phyloP scores from a whole-genome alignment of 2,329 filamentous ascomycete genomes.

The Bipolaris oryzae region DNA sequence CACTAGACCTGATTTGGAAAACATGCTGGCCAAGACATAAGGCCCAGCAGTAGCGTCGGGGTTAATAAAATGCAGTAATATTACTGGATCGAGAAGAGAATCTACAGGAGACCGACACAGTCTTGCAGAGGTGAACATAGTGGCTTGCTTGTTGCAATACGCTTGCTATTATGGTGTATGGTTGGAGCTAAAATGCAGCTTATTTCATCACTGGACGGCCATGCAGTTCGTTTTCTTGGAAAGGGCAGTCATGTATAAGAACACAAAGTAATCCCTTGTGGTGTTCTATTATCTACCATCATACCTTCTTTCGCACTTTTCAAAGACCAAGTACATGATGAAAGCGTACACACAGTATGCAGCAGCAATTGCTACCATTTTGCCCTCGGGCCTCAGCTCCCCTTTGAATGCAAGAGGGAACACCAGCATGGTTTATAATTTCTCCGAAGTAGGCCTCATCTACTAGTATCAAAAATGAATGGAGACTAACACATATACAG shows the following conservation, averaged over 20 bases:
- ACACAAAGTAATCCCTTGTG: not conserved
- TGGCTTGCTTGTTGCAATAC: not conserved
- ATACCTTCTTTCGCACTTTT: not conserved
- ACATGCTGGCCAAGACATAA: not conserved
- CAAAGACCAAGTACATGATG: not conserved
- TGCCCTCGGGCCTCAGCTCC: not conserved
- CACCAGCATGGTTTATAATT: not conserved
- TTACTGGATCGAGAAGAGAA: not conserved
- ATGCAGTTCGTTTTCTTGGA: not conserved
- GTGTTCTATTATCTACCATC: not conserved
- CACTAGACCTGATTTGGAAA: not conserved
- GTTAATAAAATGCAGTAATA: not conserved
- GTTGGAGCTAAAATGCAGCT: not conserved
- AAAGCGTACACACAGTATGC: not conserved
- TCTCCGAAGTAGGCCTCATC: not conserved
- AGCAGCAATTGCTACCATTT: not conserved
- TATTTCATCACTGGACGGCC: not conserved
- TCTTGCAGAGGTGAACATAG: not conserved
- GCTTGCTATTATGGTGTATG: not conserved
- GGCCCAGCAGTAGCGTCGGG: not conserved
- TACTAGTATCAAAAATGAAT: not conserved
- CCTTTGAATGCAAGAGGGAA: not conserved
- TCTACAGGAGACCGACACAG: not conserved
- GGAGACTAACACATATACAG: not conserved
- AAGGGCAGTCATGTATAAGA: not conserved